Evolutionary conservation across 176 grass and related monocot species (phyloP).

Genomic region (Microstegium vimineum): DNA sequence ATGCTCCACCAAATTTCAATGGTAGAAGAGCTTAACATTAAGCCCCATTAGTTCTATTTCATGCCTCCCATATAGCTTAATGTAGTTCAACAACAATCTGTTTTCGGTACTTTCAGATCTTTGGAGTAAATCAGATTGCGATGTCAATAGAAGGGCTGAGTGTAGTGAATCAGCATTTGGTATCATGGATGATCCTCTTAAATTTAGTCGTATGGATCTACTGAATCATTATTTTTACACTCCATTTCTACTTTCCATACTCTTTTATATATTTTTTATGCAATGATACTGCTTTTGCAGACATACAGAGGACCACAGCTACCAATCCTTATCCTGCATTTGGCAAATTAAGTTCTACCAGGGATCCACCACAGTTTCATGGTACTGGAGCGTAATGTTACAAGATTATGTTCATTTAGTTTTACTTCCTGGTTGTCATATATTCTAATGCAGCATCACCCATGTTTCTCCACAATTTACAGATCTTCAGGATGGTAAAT

Average conservation of each 20-base stretch:
- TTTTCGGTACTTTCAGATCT: conserved; percentile 3
- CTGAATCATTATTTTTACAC: conserved; percentile 13
- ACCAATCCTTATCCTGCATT: conserved; percentile 1
- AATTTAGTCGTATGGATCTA: not conserved
- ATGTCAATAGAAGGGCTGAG: conserved; percentile 1
- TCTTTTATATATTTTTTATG: not conserved
- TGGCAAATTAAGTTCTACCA: conserved; percentile 17
- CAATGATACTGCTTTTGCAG: conserved; percentile 28
- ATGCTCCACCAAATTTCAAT: conserved; percentile 30
- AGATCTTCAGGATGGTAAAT: conserved; percentile 36
- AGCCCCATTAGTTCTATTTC: conserved; percentile 1
- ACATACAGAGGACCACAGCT: conserved; percentile 11
- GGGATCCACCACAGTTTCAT: conserved; percentile 9
- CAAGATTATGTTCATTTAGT: not conserved
- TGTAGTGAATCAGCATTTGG: not conserved
- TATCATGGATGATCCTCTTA: not conserved
- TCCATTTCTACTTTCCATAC: conserved; percentile 3
- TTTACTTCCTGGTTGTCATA: conserved; percentile 3
- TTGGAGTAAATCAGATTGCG: not conserved
- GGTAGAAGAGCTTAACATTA: conserved; percentile 20
- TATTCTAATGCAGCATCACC: conserved; percentile 8
- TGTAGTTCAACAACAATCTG: not conserved
- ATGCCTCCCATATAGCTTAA: not conserved
- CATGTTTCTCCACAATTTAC: not conserved
- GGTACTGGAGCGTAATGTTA: conserved; percentile 16